These are phyloP conservation scores for Pezicula neosporulosa DNA, from an alignment of 2,329 filamentous ascomycete species.

Conservation along the genomic window DNA sequence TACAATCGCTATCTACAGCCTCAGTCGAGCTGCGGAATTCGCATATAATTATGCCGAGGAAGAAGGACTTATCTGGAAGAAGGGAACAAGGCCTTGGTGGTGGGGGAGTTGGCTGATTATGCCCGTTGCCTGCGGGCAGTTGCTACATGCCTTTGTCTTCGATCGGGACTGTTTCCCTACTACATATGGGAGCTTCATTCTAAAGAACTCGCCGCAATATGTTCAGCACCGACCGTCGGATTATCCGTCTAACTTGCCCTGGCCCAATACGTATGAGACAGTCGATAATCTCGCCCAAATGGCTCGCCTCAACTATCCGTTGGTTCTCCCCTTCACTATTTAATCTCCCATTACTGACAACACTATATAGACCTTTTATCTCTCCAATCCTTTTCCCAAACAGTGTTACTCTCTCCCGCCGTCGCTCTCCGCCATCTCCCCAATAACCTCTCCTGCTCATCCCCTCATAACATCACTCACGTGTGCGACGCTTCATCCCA, in stretches of 20 bases:
- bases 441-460: slow-evolving; percentile 80
- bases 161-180: slow-evolving; percentile 70
- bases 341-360: slow-evolving; percentile 15
- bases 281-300: slow-evolving; percentile 80
- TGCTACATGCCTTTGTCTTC: slow-evolving; percentile 73
- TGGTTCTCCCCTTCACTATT: slow-evolving; percentile 33
- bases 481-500: slow-evolving; percentile 85
- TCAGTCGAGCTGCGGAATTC: slow-evolving; percentile 82
- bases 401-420: slow-evolving; percentile 61
- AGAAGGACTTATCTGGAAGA: slow-evolving; percentile 64
- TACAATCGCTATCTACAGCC: slow-evolving; percentile 76
- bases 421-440: slow-evolving; percentile 64
- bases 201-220: slow-evolving; percentile 72
- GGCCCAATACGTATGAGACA: slow-evolving; percentile 74
- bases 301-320: slow-evolving; percentile 81
- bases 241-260: slow-evolving; percentile 63
- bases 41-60: slow-evolving; percentile 80
- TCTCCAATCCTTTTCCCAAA: slow-evolving; percentile 84
- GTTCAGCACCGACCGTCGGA: slow-evolving; percentile 68
- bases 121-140: slow-evolving; percentile 71
- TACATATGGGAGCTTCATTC: slow-evolving; percentile 61
- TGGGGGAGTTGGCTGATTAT: slow-evolving; percentile 82
- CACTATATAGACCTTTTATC: slow-evolving; percentile 58
- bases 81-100: slow-evolving; percentile 67
- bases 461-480: slow-evolving; percentile 81